Evolutionary conservation across 2,329 filamentous ascomycete species (phyloP), one percentile per base, ranked within the genome.

Genomic region (Hymenoscyphus fructigenus): DNA sequence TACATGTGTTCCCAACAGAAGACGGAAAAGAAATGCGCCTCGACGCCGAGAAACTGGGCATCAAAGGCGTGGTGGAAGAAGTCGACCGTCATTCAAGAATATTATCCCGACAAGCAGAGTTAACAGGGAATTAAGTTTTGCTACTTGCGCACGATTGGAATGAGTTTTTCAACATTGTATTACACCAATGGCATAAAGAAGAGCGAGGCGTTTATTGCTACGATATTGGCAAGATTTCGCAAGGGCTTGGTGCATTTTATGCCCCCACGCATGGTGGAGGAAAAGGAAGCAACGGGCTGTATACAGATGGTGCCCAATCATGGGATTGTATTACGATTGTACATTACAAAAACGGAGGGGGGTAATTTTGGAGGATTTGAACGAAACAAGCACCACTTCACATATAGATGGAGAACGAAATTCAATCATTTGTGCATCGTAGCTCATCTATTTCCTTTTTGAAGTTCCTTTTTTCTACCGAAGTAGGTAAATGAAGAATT

Each of bases 1-100:
- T 10, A 23, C 10, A 3, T 20, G 7, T 20, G 9, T 6, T 9
- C 20, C n/a, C n/a, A 23, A 50, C 76, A 96, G 92, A 97, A 84
- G 95, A 97, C 75, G 95, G 95, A 72, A 96, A 94, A 80, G 89
- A 96, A 74, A 86, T 98, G 81, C 87, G 87, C 38, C 85, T 98
- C 47, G 88, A 97, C 75, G 84, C 92, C 70, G 88, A 91, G 71
- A 90, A 89, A 77, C 83, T 93, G 79, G 90, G 88, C 71, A 93
- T 98, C 75, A 91, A 91, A 76, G 91, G 93, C 74, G 86, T 98
- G 23, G 84, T 94, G 65, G 91, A 93, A 77, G 93, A 98, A 78
- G 88, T 97, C 56, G 91, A 97, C 77, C 85, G 95, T 73, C 92
- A 98, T 80, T 97, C 93, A 60, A 86, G 95, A 70, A 82, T 84